Evolutionary conservation across 768 basidiomycete genomes (phyloP), one percentile per base, ranked within the genome.

Genomic region (Auriculariales sp.): DNA sequence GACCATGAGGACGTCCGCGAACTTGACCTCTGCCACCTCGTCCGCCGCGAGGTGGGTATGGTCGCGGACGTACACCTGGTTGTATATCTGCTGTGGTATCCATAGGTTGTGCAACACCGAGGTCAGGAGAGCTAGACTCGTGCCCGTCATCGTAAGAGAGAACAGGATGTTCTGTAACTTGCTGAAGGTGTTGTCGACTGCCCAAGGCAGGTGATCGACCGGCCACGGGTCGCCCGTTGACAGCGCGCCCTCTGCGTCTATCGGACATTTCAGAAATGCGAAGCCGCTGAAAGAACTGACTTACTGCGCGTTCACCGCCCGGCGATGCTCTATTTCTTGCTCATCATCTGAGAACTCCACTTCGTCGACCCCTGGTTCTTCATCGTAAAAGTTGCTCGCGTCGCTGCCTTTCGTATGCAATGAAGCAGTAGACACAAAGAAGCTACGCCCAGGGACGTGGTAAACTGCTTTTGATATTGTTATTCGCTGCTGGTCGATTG

Each of bases 311-410:
- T 82, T 85, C 42, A 74, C 58, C 46, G 68, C 68, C 47, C 74
- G 69, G 65, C 75, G 86, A 59, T 81, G 74, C 27, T 78, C 79
- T 15, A 78, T 77, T 62, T 98, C 94, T 49, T 81, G 74, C 62
- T 98, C 94, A 56, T 98, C 94, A 55, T 98, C 94, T 3, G 87
- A 91, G 64, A 93, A 98, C 61, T 98, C 94, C 28, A 88, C 59
- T 59, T 97, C 94, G 49, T 89, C 77, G 17, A 88, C 91, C 1
- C 71, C 85, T 2, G 88, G 82, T 61, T 98, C 94, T 64, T 98
- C 94, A 59, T 98, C 94, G 56, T 91, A 79, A 9, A 91, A 71
- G 60, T 97, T 98, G 58, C 86, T 90, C 19, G 94, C 94, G 57
- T 98, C 94, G 55, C 87, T 91, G 34, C 93, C 94, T 60, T 81